Evolutionary conservation across 2,329 filamentous ascomycete genomes (phyloP), one percentile per base, ranked within the genome.

Genomic region (Colletotrichum eleusines): DNA sequence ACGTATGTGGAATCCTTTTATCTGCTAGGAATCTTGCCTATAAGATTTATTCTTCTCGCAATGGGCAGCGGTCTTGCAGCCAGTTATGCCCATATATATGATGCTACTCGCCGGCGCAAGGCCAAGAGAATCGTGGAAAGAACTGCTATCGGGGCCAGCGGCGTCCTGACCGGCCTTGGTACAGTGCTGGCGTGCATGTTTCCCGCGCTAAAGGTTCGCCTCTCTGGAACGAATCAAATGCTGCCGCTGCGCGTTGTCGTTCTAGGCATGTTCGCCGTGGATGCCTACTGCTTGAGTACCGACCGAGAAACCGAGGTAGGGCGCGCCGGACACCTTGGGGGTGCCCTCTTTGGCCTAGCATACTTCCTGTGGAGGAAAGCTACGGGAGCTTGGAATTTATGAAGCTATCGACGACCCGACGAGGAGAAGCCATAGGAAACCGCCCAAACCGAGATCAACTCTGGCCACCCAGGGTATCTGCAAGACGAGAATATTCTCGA

Each of bases 91-190:
- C 58, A 58, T 40, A 23, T 71, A 7, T 20, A 46, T 53, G 63
- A 54, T 31, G 53, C 58, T 7, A 59, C 40, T 18, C 53, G 46
- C 28, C 58, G 50, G 20, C 35, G 58, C 28, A n/a, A 44, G 20
- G 46, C 42, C 5, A 71, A 53, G 7, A 40, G 20, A 28, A n/a
- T 20, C 0, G 33, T 26, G 31, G 69, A 38, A 16, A 63, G 38
- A 23, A 59, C 64, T 11, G 69, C 69, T n/a, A 53, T 71, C 1
- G 69, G 69, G 16, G 64, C 69, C 7, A 71, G 69, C 53, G 69
- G 69, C 1, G 28, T 68, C 0, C 42, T 71, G 31, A 48, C 69
- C 23, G 69, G 69, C 53, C 58, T 71, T 8, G 69, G 64, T 20
- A 71, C 59, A 2, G 64, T 65, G 1, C 46, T 71, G 65, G 69